A percentile compares a stretch with the other conserved stretches of the same genome.
Conservation (phyloP, 495 filamentous ascomycete species). For the Aspergillus leporis region DNA sequence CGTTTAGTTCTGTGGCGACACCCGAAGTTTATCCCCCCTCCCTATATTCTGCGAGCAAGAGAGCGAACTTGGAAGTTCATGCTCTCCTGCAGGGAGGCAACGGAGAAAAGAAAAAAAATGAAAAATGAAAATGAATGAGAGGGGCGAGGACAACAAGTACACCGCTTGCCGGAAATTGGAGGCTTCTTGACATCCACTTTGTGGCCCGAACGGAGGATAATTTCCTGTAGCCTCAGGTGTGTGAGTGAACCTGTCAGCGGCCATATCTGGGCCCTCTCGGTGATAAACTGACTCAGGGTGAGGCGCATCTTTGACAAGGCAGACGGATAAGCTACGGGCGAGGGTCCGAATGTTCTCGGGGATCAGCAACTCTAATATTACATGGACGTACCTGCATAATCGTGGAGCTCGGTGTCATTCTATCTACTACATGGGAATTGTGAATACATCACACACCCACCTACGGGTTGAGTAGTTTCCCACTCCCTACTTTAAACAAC, state of each 20-base stretch:
- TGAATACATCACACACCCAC: neutral
- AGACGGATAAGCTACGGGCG: constrained; percentile 16
- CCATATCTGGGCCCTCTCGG: constrained; percentile 6
- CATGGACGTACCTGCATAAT: constrained; percentile 23
- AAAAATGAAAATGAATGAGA: constrained; percentile 4
- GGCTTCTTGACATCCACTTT: constrained; percentile 11
- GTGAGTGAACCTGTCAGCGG: constrained; percentile 5
- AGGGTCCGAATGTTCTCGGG: constrained; percentile 11
- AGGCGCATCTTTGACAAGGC: neutral
- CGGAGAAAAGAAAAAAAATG: constrained; percentile 8
- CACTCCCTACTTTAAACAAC: neutral
- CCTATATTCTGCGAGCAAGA: neutral
- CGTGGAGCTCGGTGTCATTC: constrained; percentile 13
- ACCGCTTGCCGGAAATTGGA: constrained; percentile 13
- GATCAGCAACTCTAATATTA: constrained; percentile 28
- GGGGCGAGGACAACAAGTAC: constrained; percentile 6
- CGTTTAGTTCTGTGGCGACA: constrained; percentile 10
- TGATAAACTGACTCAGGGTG: neutral
- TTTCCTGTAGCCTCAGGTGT: constrained; percentile 1
- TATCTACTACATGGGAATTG: neutral
- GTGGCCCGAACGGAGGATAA: neutral
- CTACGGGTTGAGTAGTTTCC: neutral
- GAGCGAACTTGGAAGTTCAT: neutral
- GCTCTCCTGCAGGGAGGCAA: neutral
- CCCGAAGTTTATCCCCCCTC: neutral